phyloP scores from a whole-genome alignment of 768 basidiomycete genomes.

The Hericium alpestre region DNA sequence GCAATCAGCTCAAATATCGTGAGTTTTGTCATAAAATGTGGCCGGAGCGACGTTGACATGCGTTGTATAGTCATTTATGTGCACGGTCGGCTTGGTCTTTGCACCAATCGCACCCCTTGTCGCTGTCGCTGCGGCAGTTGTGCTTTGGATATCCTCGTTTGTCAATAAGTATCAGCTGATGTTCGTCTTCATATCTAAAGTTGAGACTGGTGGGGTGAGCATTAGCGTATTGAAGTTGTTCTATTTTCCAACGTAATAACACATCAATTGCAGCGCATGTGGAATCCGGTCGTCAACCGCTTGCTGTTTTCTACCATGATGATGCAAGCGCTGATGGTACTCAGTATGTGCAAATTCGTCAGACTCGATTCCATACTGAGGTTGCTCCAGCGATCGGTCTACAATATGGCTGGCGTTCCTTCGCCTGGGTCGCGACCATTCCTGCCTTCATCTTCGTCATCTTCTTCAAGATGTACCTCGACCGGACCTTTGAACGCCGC shows the following conservation, averaged over 20 bases:
- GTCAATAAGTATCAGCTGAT: conserved; percentile 96
- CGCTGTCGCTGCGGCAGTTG: conserved; percentile 65
- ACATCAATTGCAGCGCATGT: conserved; percentile 51
- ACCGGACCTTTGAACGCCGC: conserved; percentile 48
- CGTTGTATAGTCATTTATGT: conserved; percentile 62
- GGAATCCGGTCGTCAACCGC: conserved; percentile 92
- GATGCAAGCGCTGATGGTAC: conserved; percentile 80
- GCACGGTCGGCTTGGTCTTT: conserved; percentile 87
- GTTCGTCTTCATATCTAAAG: conserved; percentile 82
- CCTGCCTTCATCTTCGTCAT: conserved; percentile 76
- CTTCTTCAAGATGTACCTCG: conserved; percentile 78
- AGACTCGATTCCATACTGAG: conserved; percentile 7
- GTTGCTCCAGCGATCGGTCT: conserved; percentile 65
- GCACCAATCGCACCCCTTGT: conserved; percentile 92
- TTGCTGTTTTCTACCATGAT: conserved; percentile 65
- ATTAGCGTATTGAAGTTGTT: background rate
- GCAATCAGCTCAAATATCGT: conserved; percentile 43
- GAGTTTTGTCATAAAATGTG: conserved; percentile 18
- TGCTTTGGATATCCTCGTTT: conserved; percentile 81
- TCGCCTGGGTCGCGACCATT: conserved; percentile 72
- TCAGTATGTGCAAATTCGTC: conserved; percentile 49
- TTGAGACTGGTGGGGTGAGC: conserved; percentile 89
- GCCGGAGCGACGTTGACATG: conserved; percentile 5
- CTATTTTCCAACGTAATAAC: background rate
- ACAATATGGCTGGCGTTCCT: conserved; percentile 58